A percentile compares a stretch with the other conserved stretches of the same genome.
Evolutionary conservation across 768 basidiomycete genomes (phyloP).

Genomic region (Candolleomyces aberdarensis): DNA sequence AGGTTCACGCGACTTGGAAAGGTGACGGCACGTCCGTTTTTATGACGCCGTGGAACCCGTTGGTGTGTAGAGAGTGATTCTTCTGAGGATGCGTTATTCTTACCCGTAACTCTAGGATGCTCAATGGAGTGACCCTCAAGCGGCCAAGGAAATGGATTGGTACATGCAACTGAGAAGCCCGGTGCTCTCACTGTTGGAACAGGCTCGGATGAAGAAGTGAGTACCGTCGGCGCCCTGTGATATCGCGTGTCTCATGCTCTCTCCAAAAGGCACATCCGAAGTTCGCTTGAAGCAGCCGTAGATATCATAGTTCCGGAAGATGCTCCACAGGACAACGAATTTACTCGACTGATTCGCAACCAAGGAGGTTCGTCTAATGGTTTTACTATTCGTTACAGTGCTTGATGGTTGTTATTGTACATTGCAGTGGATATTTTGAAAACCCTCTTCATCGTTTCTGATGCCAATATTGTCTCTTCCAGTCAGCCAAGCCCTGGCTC

Average conservation of each 20-base stretch:
- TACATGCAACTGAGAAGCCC: constrained; percentile 58
- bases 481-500: constrained; percentile 36
- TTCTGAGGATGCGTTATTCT: not conserved
- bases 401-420: constrained; percentile 21
- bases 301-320: constrained; percentile 51
- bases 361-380: constrained; percentile 25
- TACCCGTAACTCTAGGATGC: constrained; percentile 35
- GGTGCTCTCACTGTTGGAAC: constrained; percentile 69
- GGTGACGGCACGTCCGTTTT: constrained; percentile 60
- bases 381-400: not conserved
- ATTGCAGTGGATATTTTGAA: constrained; percentile 61
- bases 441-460: constrained; percentile 79
- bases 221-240: constrained; percentile 14
- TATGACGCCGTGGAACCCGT: constrained; percentile 58
- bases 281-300: constrained; percentile 75
- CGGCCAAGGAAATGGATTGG: constrained; percentile 58
- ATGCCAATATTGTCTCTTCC: constrained; percentile 52
- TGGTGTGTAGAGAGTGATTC: constrained; percentile 43
- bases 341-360: constrained; percentile 35
- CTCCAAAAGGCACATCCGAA: constrained; percentile 56
- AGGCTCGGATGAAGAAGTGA: constrained; percentile 74
- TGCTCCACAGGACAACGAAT: constrained; percentile 17
- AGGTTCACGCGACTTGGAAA: constrained; percentile 57
- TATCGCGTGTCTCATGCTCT: constrained; percentile 4
- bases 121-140: constrained; percentile 60